A percentile compares a stretch with the other conserved stretches of the same genome.
Evolutionary conservation across 768 basidiomycete genomes (phyloP).

Genomic region (Lactifluus subvellereus): DNA sequence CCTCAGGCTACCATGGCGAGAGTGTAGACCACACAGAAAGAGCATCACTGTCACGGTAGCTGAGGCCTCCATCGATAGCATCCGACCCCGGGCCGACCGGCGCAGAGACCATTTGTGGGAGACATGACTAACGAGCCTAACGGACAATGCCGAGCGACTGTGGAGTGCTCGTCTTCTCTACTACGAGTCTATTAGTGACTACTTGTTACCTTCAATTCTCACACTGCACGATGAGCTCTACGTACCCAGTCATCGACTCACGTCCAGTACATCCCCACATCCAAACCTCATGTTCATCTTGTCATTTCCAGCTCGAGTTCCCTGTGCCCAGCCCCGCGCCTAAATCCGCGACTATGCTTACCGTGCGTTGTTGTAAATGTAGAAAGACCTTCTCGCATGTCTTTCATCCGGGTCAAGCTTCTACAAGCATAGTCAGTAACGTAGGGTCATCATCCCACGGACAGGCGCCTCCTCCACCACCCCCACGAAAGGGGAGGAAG

Average conservation of each 20-base stretch:
- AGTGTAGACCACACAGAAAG: too few species aligned
- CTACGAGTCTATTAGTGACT: neutral
- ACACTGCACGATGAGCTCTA: constrained; percentile 36
- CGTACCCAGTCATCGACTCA: constrained; percentile 52
- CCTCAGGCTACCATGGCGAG: too few species aligned
- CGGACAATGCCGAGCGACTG: neutral
- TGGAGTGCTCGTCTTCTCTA: too few species aligned
- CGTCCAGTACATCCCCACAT: constrained; percentile 64
- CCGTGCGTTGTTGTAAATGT: constrained; percentile 69
- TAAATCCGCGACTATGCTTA: constrained; percentile 51
- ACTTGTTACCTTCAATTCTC: neutral
- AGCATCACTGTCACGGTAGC: too few species aligned
- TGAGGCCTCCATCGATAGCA: too few species aligned
- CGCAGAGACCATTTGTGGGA: too few species aligned
- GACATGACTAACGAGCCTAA: too few species aligned
- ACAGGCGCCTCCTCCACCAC: constrained; percentile 11
- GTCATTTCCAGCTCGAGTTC: constrained; percentile 58
- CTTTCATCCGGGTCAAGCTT: constrained; percentile 62
- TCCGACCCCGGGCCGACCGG: too few species aligned
- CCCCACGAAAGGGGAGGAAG: constrained; percentile 54
- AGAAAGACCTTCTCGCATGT: constrained; percentile 51
- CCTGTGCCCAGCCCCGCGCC: constrained; percentile 55
- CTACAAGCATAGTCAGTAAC: constrained; percentile 21
- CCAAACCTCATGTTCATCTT: constrained; percentile 53
- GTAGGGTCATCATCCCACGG: constrained; percentile 19